phyloP scores from a whole-genome alignment of 2,329 filamentous ascomycete genomes.

The Elsinoe australis region DNA sequence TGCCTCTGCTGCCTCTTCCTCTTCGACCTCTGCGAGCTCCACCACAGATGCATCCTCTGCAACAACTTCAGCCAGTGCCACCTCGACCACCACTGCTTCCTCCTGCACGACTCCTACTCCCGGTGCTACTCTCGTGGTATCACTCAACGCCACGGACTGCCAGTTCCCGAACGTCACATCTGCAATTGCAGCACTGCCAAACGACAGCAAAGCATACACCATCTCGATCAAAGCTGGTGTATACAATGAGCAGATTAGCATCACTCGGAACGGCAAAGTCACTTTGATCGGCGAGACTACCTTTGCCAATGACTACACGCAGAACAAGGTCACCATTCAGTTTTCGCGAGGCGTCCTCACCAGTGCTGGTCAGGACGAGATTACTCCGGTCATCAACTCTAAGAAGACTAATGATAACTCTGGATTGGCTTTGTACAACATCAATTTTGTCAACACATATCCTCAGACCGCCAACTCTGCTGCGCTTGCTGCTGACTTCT shows the following conservation, averaged over 20 bases:
- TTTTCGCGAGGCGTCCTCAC: constrained; percentile 36
- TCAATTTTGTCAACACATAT: constrained; percentile 31
- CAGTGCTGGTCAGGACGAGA: constrained; percentile 35
- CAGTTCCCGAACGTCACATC: constrained; percentile 38
- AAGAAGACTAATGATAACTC: constrained; percentile 35
- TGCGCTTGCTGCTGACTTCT: constrained; percentile 30
- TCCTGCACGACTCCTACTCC: constrained; percentile 23
- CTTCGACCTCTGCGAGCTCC: constrained; percentile 20
- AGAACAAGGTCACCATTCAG: constrained; percentile 34
- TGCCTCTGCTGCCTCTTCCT: constrained; percentile 17
- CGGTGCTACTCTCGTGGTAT: constrained; percentile 32
- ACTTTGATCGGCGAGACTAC: constrained; percentile 32
- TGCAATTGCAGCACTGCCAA: constrained; percentile 39
- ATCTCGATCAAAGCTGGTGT: constrained; percentile 37
- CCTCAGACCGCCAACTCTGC: constrained; percentile 30
- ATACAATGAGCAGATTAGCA: constrained; percentile 37
- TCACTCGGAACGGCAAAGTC: constrained; percentile 36
- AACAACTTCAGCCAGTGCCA: constrained; percentile 20
- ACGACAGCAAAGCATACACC: constrained; percentile 35
- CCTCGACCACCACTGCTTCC: constrained; percentile 20
- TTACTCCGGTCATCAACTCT: constrained; percentile 39
- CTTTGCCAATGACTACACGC: constrained; percentile 32
- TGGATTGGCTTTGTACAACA: constrained; percentile 28
- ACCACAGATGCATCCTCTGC: constrained; percentile 20
- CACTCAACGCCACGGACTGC: constrained; percentile 25